Base-by-base conservation (phyloP, 225 moss, liverwort and hornwort genomes). In the Thuidium tamariscinum region DNA sequence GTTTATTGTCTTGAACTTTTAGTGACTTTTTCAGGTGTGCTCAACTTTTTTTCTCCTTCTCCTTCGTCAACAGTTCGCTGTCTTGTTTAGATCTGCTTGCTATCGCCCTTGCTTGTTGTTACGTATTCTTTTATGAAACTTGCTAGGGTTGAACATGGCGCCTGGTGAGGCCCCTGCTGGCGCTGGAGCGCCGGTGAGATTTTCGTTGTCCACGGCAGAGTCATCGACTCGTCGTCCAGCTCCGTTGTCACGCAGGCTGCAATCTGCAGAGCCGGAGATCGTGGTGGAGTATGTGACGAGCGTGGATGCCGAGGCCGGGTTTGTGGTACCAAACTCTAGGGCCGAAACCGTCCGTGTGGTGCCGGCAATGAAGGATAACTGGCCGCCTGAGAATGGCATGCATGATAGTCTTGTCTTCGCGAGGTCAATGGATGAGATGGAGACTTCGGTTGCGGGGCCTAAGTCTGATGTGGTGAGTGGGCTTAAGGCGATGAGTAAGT, bases 331-430 rank as follows among this genome's bases (percentile, higher is more conserved):
- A 30, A 93, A 91, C 13, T 86, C 96, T 22, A 94, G 86, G 84
- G 84, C 84, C 32, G 82, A 80, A 62, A 32, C 48, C 85, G 39
- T 73, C 15, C 79, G 89, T 82, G 87, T 95, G 42, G 95, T 98
- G 84, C 95, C 94, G 34, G 92, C 94, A 56, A 56, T 93, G 88
- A 96, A 98, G 88, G 89, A 95, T 90, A 94, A 91, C 13, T 96
- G 94, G 92, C 94, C 95, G 44, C 96, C 96, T 8, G 96, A 95
- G 93, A 96, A 91, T 85, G 79, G 93, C 83, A 93, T 96, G 97
- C 95, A 94, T 84, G 95, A 95, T 56, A 91, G 94, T 13, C 77
- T 36, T 77, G 86, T 90, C 89, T 87, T 91, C 80, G 93, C 92
- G 60, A 83, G 83, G 73, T 60, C 84, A 60, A 91, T 89, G 21